A percentile compares a stretch with the other conserved stretches of the same genome.
Evolutionary conservation across 768 basidiomycete species (phyloP).

Genomic region (Collybia sordida): DNA sequence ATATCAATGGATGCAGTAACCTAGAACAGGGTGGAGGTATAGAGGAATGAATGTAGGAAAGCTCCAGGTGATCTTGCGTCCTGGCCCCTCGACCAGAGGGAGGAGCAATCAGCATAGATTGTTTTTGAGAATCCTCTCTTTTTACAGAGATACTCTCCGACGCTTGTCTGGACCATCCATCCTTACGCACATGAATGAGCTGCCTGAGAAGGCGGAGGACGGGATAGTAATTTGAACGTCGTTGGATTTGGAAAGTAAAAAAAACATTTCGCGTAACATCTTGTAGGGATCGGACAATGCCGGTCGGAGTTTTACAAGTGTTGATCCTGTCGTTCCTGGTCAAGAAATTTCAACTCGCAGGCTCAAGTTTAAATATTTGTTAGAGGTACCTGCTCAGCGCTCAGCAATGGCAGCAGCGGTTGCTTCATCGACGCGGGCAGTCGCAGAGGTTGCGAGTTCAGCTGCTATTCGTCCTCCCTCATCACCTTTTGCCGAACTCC

Average conservation of each 20-base stretch:
- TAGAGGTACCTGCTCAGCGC: slow-evolving; percentile 2
- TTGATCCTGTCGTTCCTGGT: background rate
- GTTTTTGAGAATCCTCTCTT: slow-evolving; percentile 73
- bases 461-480: slow-evolving; percentile 32
- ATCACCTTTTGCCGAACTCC: slow-evolving; percentile 73
- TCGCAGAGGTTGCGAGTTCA: slow-evolving; percentile 5
- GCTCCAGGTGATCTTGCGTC: slow-evolving; percentile 94
- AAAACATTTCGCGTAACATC: slow-evolving; percentile 7
- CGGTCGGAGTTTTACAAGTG: slow-evolving; percentile 22
- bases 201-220: slow-evolving; percentile 46
- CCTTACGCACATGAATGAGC: slow-evolving; percentile 39
- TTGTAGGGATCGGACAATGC: slow-evolving; percentile 30
- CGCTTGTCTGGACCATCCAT: slow-evolving; percentile 89
- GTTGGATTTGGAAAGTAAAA: slow-evolving; percentile 32
- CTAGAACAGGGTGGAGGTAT: slow-evolving; percentile 15
- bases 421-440: slow-evolving; percentile 9
- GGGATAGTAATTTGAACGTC: slow-evolving; percentile 86
- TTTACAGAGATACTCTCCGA: slow-evolving; percentile 57
- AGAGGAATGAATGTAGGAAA: slow-evolving; percentile 50
- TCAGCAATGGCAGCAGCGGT: slow-evolving; percentile 23
- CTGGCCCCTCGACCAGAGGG: slow-evolving; percentile 87
- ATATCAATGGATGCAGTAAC: slow-evolving; percentile 1
- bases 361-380: slow-evolving; percentile 3
- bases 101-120: slow-evolving; percentile 89
- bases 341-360: background rate